Percentiles rank a stretch among this genome's conserved stretches.
Evolutionary conservation across 2,329 filamentous ascomycete species (phyloP).

Genomic region (Cladosporium sp.): DNA sequence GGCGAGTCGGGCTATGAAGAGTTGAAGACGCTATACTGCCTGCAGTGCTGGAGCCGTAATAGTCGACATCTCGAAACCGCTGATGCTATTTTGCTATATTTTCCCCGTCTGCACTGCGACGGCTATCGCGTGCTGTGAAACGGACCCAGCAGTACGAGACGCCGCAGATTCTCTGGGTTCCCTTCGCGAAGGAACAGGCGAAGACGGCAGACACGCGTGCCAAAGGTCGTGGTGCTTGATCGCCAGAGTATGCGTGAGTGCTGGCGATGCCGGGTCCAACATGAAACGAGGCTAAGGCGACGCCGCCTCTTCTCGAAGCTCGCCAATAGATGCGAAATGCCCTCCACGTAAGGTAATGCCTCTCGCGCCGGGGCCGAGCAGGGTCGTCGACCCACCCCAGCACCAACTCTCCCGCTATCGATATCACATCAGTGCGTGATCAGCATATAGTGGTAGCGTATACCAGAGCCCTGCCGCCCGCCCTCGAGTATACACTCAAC

Average conservation of each 20-base stretch:
- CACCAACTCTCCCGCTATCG: too few relatives aligned
- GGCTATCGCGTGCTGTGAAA: slow-evolving; percentile 5
- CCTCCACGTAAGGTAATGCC: too few relatives aligned
- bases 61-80: too few relatives aligned
- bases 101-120: not conserved
- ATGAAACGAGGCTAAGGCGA: not conserved
- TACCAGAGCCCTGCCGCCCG: too few relatives aligned
- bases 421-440: slow-evolving; percentile 2
- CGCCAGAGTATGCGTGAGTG: not conserved
- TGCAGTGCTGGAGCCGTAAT: too few relatives aligned
- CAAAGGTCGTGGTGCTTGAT: slow-evolving; percentile 11
- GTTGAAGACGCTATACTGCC: too few relatives aligned
- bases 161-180: slow-evolving; percentile 10
- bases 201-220: not conserved
- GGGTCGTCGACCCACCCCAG: too few relatives aligned
- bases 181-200: not conserved
- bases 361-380: too few relatives aligned
- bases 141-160: slow-evolving; percentile 2
- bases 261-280: not conserved
- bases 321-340: not conserved
- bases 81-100: too few relatives aligned
- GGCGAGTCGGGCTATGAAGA: too few relatives aligned
- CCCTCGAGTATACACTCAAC: not conserved
- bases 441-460: slow-evolving; percentile 3
- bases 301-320: slow-evolving; percentile 9